These are phyloP conservation scores for Allium cepa DNA, from an alignment of 106 monocot genomes.

Conservation along the genomic window DNA sequence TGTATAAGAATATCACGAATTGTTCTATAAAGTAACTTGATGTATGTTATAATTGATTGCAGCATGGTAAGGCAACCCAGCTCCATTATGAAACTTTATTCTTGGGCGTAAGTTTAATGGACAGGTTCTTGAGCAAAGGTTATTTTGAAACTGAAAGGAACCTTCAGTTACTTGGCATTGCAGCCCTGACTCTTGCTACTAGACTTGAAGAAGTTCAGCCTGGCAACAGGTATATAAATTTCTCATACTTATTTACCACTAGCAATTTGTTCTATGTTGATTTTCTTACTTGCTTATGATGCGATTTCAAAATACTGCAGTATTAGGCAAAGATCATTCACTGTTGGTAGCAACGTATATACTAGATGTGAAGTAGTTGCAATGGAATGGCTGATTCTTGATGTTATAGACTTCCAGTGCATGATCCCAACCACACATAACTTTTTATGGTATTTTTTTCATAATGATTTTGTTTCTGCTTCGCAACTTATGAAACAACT, in stretches of 20 bases:
- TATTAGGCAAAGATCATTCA: constrained; percentile 41
- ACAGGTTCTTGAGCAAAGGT: constrained; percentile 65
- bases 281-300: not conserved
- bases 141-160: constrained; percentile 53
- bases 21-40: too few relatives aligned
- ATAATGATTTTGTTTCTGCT: too few relatives aligned
- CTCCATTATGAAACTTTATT: constrained; percentile 77
- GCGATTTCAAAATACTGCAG: constrained; percentile 14
- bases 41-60: constrained; percentile 6
- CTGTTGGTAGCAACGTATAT: constrained; percentile 54
- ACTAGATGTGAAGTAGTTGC: constrained; percentile 71
- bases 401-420: constrained; percentile 78
- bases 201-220: constrained; percentile 95
- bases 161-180: constrained; percentile 75
- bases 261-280: not conserved
- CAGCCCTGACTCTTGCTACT: constrained; percentile 75
- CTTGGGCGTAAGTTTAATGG: constrained; percentile 74
- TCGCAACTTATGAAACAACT: too few relatives aligned
- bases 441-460: constrained; percentile 63
- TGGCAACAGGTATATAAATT: constrained; percentile 47
- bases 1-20: too few relatives aligned
- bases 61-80: constrained; percentile 51
- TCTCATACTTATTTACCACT: not conserved
- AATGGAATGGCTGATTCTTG: constrained; percentile 93
- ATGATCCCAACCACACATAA: constrained; percentile 64